Evolutionary conservation across 345 rosid species (phyloP).

Genomic region (Rhodamnia argentea): DNA sequence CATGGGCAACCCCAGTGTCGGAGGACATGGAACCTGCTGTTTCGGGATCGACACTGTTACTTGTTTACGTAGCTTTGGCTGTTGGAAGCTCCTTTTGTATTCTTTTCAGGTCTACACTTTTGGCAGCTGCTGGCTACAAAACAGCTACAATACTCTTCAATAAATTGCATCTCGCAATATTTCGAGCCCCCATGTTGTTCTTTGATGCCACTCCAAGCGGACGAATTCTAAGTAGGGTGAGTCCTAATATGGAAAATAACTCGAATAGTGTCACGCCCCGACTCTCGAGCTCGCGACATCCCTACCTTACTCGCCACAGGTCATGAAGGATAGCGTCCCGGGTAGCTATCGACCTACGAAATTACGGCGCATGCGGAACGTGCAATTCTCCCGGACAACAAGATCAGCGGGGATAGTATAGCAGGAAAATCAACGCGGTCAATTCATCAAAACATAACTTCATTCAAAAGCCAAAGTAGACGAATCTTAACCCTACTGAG

Average conservation of each 20-base stretch:
- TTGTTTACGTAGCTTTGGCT: conserved; percentile 45
- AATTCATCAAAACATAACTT: no score
- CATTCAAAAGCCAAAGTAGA: no score
- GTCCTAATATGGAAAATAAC: neutral
- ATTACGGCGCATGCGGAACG: no score
- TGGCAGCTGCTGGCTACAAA: conserved; percentile 37
- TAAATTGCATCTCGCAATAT: conserved; percentile 50
- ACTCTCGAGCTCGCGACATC: no score
- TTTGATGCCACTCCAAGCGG: conserved; percentile 77
- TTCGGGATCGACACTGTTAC: conserved; percentile 20
- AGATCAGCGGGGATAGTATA: no score
- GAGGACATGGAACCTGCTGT: conserved; percentile 36
- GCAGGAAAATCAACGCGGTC: no score
- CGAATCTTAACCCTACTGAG: no score
- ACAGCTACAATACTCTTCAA: conserved; percentile 55
- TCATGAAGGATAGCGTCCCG: no score
- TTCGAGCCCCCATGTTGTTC: conserved; percentile 79
- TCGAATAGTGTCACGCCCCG: no score
- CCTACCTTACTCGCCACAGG: no score
- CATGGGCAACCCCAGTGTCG: conserved; percentile 58
- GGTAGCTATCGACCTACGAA: no score
- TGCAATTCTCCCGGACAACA: no score
- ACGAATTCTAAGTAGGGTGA: conserved; percentile 45
- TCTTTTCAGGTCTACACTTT: conserved; percentile 33
- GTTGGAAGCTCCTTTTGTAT: conserved; percentile 48